phyloP scores from a whole-genome alignment of 1,284 basidiomycete genomes.

The Boletus mariae region DNA sequence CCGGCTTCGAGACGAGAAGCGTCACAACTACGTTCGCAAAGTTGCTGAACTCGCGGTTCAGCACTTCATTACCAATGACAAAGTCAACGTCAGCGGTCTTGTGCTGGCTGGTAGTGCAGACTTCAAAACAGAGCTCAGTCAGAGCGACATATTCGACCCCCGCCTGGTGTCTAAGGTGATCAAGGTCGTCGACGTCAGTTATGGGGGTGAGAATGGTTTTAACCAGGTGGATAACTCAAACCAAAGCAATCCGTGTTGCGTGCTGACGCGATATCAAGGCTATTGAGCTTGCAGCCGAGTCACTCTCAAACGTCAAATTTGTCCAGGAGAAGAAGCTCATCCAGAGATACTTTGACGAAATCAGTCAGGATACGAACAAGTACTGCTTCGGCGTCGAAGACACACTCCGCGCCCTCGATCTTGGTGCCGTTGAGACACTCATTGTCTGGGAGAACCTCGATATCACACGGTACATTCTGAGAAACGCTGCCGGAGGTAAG shows the following conservation, averaged over 20 bases:
- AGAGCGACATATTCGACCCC: conserved; percentile 95
- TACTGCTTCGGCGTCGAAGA: conserved; percentile 99
- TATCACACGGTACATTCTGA: conserved; percentile 78
- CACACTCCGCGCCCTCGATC: conserved; percentile 94
- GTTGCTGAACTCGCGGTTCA: conserved; percentile 96
- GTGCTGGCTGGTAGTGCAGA: conserved; percentile 98
- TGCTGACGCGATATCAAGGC: conserved; percentile 52
- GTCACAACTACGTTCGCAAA: conserved; percentile 99
- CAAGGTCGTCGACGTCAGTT: conserved; percentile 98
- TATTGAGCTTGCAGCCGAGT: conserved; percentile 95
- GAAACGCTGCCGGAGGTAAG: conserved; percentile 86
- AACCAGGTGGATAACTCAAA: conserved; percentile 68
- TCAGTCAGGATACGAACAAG: conserved; percentile 94
- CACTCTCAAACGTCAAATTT: conserved; percentile 97
- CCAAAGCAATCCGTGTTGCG: not conserved
- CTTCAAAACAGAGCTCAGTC: conserved; percentile 97
- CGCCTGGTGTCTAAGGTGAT: conserved; percentile 88
- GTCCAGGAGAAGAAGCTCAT: conserved; percentile 98
- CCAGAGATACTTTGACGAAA: conserved; percentile 99
- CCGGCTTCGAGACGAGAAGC: conserved; percentile 97
- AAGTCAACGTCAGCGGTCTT: conserved; percentile 95
- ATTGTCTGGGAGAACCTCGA: conserved; percentile 99
- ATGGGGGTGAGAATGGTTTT: conserved; percentile 99
- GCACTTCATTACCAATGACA: conserved; percentile 97
- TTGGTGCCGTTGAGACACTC: conserved; percentile 95